Evolutionary conservation across 176 grass and related monocot species (phyloP), one percentile per base, ranked within the genome.

Genomic region (Pontederia crassipes): DNA sequence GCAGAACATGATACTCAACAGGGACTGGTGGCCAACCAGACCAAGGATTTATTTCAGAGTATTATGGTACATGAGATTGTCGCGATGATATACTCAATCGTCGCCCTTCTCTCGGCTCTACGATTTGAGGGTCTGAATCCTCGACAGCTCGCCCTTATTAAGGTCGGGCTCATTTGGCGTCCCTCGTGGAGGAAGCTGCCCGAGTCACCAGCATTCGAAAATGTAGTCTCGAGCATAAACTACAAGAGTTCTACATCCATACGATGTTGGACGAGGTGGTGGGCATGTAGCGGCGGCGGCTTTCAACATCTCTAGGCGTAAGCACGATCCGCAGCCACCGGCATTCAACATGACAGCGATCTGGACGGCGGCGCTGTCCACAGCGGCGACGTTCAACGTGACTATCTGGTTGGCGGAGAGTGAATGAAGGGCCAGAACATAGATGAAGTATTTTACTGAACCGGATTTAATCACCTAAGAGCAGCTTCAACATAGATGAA

Each of bases 1-100:
- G 58, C 58, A 60, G 58, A 60, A 60, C 58, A 14, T 40, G 58
- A 12, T 29, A 11, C 58, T 60, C 58, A 16, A 65, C 17, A 45
- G 45, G 8, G 62, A 11, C 20, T 54, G 27, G 12, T 67, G 17
- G 8, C 64, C 4, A 67, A 28, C 14, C 12, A 67, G 24, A 13
- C 64, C 8, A 24, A 50, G 49, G 49, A 67, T 13, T 67, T 50
- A 4, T 53, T 67, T 24, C 26, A 52, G 27, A 29, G 64, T 27
- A n/a, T 45, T 26, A 40, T 67, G 64, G 35, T 13, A 1, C 49
- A 16, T 20, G 50, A 53, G 20, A 17, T 54, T 0, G 13, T 40
- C 14, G 49, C 27, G 49, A 48, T 8, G 7, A 67, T 54, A 8
- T 49, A 49, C 18, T 67, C 26, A 8, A 6, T 40, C 11, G 64